Conservation (phyloP, 2,329 filamentous ascomycete species). For the Penicillium psychrosexuale region DNA sequence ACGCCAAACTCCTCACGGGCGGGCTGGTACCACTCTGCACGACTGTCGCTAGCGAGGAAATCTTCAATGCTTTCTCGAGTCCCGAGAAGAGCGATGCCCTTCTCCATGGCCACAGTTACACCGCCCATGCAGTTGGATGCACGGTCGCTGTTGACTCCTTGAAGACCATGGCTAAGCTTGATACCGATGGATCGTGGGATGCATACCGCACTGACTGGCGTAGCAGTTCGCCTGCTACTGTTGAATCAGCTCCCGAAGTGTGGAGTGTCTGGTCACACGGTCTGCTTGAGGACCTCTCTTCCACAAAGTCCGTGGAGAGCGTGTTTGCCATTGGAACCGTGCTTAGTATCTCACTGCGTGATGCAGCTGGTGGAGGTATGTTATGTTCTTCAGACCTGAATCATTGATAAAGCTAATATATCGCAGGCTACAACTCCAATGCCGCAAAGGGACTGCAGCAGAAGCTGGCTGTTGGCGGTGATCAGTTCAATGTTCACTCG, state of each 20-base stretch:
- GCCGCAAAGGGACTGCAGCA: conserved; percentile 54
- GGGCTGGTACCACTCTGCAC: conserved; percentile 73
- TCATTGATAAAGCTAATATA: background rate
- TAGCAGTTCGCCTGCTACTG: background rate
- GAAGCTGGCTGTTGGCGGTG: conserved; percentile 41
- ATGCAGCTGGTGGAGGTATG: conserved; percentile 47
- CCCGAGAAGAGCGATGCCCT: conserved; percentile 74
- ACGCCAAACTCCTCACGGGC: conserved; percentile 81
- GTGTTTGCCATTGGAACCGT: conserved; percentile 74
- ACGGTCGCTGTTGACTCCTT: conserved; percentile 71
- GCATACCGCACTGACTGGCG: conserved; percentile 53
- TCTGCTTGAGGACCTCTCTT: conserved; percentile 60
- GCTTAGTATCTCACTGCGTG: conserved; percentile 61
- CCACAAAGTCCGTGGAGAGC: conserved; percentile 55
- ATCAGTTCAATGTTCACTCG: conserved; percentile 53
- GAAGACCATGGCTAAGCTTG: conserved; percentile 57
- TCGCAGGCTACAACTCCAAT: conserved; percentile 55
- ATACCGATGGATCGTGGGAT: conserved; percentile 56
- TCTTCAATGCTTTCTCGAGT: conserved; percentile 69
- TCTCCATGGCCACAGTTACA: conserved; percentile 83
- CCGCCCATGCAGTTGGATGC: conserved; percentile 77
- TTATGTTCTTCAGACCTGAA: conserved; percentile 4
- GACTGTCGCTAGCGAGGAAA: conserved; percentile 69
- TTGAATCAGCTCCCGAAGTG: conserved; percentile 20
- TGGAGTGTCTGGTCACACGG: conserved; percentile 71